Conservation (phyloP, 495 filamentous ascomycete genomes). For the Tuber microsphaerosporum region DNA sequence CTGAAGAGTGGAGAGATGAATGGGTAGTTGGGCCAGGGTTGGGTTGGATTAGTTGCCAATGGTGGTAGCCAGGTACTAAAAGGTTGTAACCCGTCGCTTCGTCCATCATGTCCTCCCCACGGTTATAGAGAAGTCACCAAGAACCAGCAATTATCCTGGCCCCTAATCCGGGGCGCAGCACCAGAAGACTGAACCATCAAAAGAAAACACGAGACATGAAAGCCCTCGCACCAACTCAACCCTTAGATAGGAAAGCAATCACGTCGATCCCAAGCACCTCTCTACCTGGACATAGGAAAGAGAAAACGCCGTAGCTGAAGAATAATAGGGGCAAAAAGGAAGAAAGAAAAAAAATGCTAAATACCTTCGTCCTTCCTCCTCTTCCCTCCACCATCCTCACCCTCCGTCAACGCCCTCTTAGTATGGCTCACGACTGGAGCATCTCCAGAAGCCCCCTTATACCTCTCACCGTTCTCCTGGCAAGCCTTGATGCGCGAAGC, state of each 20-base stretch:
- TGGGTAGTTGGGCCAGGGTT: slow-evolving; percentile 1
- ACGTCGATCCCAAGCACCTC: background rate
- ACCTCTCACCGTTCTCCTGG: slow-evolving; percentile 29
- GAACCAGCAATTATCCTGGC: slow-evolving; percentile 1
- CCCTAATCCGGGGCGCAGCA: background rate
- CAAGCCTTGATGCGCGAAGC: slow-evolving; percentile 21
- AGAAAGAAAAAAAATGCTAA: slow-evolving; percentile 37
- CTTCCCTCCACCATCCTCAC: slow-evolving; percentile 35
- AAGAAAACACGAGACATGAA: background rate
- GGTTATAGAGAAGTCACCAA: slow-evolving; percentile 3
- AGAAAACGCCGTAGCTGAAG: background rate
- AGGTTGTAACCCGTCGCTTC: background rate
- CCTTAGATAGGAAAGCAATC: background rate
- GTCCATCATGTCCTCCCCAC: slow-evolving; percentile 1
- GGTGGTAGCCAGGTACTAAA: background rate
- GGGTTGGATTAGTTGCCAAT: background rate
- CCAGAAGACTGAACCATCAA: background rate
- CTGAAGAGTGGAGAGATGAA: background rate
- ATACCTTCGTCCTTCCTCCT: slow-evolving; percentile 39
- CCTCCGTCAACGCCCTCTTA: slow-evolving; percentile 28
- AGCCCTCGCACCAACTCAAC: background rate
- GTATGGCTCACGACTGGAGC: slow-evolving; percentile 8
- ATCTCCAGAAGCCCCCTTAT: slow-evolving; percentile 21
- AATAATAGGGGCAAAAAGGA: slow-evolving; percentile 14
- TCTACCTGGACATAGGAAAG: background rate